Conservation (phyloP, 1,284 basidiomycete genomes). For the Meripilus lineatus region DNA sequence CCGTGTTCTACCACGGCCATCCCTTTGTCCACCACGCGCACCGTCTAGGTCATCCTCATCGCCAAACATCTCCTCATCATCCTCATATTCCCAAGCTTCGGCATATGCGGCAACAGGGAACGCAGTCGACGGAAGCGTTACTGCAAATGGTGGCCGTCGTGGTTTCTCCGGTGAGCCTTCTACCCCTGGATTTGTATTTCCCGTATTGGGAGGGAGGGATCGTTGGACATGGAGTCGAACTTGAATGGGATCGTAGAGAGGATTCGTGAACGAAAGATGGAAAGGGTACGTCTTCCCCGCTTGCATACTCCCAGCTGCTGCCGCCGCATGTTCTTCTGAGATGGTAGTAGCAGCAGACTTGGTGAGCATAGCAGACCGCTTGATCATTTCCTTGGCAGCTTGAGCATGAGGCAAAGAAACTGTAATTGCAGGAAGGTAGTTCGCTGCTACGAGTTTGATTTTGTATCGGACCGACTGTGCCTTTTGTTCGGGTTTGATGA, state of each 20-base stretch:
- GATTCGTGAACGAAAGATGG: conserved; percentile 88
- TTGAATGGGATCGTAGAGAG: conserved; percentile 90
- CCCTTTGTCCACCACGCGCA: conserved; percentile 33
- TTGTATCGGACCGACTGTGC: conserved; percentile 91
- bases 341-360: conserved; percentile 36
- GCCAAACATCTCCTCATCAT: conserved; percentile 81
- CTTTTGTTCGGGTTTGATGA: conserved; percentile 98
- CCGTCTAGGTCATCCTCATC: conserved; percentile 62
- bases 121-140: conserved; percentile 69
- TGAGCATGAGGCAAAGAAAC: conserved; percentile 59
- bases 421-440: conserved; percentile 89
- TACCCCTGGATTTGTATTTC: too few relatives aligned
- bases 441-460: conserved; percentile 93
- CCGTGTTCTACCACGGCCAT: conserved; percentile 50
- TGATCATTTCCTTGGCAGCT: conserved; percentile 40
- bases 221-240: conserved; percentile 75
- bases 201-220: conserved; percentile 28
- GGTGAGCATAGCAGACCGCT: conserved; percentile 35
- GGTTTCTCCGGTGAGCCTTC: conserved; percentile 46
- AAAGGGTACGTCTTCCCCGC: conserved; percentile 81
- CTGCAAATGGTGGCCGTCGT: conserved; percentile 65
- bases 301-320: conserved; percentile 42
- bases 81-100: conserved; percentile 95
- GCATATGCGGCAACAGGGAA: conserved; percentile 86
- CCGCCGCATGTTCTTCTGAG: conserved; percentile 36